These are phyloP conservation scores for Davidsoniella virescens DNA, from an alignment of 2,329 filamentous ascomycete species.

Conservation along the genomic window DNA sequence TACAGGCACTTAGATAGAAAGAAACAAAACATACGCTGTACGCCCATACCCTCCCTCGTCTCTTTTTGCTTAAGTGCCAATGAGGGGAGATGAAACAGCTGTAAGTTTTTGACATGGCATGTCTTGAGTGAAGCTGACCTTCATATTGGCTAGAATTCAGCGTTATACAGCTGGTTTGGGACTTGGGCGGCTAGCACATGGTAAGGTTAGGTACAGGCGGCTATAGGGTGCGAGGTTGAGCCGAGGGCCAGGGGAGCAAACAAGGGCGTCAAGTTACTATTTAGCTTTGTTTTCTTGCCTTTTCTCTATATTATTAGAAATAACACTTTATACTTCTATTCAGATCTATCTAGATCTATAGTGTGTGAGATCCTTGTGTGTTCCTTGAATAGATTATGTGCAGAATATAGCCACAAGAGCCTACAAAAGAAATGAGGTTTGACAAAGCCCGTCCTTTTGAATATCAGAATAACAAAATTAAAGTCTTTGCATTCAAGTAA, in stretches of 20 bases:
- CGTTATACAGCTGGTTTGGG: constrained; percentile 2
- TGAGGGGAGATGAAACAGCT: constrained; percentile 3
- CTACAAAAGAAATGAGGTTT: too few relatives aligned
- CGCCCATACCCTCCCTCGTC: too few relatives aligned
- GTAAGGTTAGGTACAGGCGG: neutral
- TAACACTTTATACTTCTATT: neutral
- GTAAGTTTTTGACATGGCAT: constrained; percentile 1
- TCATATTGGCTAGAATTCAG: constrained; percentile 4
- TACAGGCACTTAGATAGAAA: too few relatives aligned
- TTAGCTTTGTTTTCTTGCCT: too few relatives aligned
- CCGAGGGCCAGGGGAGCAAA: constrained; percentile 10
- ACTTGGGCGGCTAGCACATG: constrained; percentile 2
- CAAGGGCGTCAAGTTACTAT: constrained; percentile 9
- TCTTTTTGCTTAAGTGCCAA: too few relatives aligned
- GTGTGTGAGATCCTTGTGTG: neutral
- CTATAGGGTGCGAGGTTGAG: constrained; percentile 3
- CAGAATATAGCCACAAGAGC: too few relatives aligned
- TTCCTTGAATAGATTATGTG: neutral
- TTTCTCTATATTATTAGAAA: neutral
- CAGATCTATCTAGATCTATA: neutral
- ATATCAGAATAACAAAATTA: too few relatives aligned
- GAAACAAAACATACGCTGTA: too few relatives aligned
- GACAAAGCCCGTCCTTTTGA: too few relatives aligned
- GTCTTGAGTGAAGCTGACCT: neutral
- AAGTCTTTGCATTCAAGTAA: too few relatives aligned